Conservation (phyloP, 2,329 filamentous ascomycete species). For the Aspergillus carbonarius region DNA sequence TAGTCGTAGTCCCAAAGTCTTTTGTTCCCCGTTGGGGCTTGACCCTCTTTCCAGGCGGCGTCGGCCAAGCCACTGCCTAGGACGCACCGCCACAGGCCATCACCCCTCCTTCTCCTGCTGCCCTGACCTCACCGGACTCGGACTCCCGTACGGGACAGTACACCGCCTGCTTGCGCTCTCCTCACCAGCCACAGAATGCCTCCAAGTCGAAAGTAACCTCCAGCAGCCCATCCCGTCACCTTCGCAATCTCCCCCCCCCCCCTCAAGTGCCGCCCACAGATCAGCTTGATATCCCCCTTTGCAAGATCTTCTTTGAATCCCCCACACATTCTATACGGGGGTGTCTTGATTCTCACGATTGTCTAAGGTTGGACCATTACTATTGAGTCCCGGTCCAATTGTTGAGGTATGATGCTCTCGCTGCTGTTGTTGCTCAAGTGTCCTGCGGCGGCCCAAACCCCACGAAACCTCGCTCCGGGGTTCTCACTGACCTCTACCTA, state of each 20-base stretch:
- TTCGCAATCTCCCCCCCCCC: slow-evolving; percentile 17
- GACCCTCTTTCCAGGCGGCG: slow-evolving; percentile 15
- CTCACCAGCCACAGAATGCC: slow-evolving; percentile 29
- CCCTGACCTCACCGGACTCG: slow-evolving; percentile 2
- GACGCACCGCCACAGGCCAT: slow-evolving; percentile 30
- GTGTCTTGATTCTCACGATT: slow-evolving; percentile 7
- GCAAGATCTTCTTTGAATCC: slow-evolving; percentile 5
- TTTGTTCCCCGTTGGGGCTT: slow-evolving; percentile 21
- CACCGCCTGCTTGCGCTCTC: slow-evolving; percentile 1
- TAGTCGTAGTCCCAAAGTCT: slow-evolving; percentile 13
- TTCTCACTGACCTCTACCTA: slow-evolving; percentile 23
- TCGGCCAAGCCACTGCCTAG: slow-evolving; percentile 21
- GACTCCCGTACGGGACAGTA: background rate
- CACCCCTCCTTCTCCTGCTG: slow-evolving; percentile 21
- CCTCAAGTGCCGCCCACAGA: background rate
- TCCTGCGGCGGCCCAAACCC: slow-evolving; percentile 39
- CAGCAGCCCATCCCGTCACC: slow-evolving; percentile 14
- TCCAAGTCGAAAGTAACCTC: slow-evolving; percentile 8
- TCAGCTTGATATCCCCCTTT: slow-evolving; percentile 9
- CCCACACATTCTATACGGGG: slow-evolving; percentile 1
- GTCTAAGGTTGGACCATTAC: slow-evolving; percentile 5
- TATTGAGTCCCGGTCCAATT: slow-evolving; percentile 21
- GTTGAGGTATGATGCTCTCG: slow-evolving; percentile 26
- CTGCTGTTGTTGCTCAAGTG: slow-evolving; percentile 24
- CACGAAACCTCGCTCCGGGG: slow-evolving; percentile 39